phyloP scores from a whole-genome alignment of 2,329 filamentous ascomycete species.

The Paraconiothyrium sp. region DNA sequence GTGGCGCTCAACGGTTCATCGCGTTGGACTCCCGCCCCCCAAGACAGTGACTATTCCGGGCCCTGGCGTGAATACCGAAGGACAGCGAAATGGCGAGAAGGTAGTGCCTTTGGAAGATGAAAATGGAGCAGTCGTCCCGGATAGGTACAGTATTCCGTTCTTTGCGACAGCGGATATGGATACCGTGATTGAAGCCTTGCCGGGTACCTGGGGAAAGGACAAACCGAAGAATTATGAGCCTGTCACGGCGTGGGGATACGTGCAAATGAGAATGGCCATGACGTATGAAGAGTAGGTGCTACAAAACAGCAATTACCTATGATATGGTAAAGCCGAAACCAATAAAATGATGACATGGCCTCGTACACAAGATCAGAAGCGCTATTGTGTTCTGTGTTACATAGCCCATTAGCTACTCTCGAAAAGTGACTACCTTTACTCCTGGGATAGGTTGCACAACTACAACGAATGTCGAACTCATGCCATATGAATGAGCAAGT shows the following conservation, averaged over 20 bases:
- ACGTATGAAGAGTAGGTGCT: constrained; percentile 20
- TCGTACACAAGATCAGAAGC: no score
- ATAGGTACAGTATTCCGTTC: constrained; percentile 54
- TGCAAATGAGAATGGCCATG: constrained; percentile 34
- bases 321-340: not conserved
- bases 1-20: constrained; percentile 51
- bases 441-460: no score
- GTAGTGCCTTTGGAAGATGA: constrained; percentile 20
- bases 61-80: constrained; percentile 12
- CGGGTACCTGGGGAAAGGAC: constrained; percentile 31
- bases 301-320: not conserved
- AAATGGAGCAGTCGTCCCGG: constrained; percentile 33
- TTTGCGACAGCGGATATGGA: constrained; percentile 53
- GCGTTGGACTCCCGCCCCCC: constrained; percentile 45
- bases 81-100: constrained; percentile 1
- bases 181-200: constrained; percentile 51
- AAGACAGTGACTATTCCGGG: constrained; percentile 4
- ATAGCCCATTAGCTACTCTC: no score
- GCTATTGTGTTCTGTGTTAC: no score
- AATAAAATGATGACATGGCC: no score
- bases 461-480: no score
- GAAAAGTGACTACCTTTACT: no score
- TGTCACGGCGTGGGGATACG: constrained; percentile 50
- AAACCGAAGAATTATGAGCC: constrained; percentile 52
- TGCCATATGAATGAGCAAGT: no score